Evolutionary conservation across 1,284 basidiomycete species (phyloP).

Genomic region (Moesziomyces sp.): DNA sequence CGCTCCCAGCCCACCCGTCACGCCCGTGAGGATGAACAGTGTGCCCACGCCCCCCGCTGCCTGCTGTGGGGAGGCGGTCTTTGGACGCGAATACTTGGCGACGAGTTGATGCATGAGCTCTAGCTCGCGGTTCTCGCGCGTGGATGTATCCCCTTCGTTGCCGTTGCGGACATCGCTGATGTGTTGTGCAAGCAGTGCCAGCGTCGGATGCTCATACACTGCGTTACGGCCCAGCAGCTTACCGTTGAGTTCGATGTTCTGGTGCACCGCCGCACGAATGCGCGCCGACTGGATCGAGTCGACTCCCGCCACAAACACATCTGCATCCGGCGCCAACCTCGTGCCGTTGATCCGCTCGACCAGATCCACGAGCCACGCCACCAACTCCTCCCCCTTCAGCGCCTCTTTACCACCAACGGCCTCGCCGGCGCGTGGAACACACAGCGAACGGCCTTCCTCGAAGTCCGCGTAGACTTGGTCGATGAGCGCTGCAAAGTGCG

Average conservation of each 20-base stretch:
- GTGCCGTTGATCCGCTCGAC: conserved; percentile 30
- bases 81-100: conserved; percentile 58
- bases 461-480: conserved; percentile 44
- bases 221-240: conserved; percentile 34
- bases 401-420: neutral
- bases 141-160: neutral
- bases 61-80: conserved; percentile 9
- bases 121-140: conserved; percentile 14
- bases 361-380: conserved; percentile 23
- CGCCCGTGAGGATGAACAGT: conserved; percentile 71
- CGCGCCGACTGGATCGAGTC: conserved; percentile 54
- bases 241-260: conserved; percentile 22
- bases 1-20: conserved; percentile 75
- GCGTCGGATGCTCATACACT: conserved; percentile 49
- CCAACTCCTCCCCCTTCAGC: conserved; percentile 10
- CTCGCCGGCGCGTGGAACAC: neutral
- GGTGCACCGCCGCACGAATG: conserved; percentile 48
- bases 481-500: conserved; percentile 34
- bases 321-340: conserved; percentile 12
- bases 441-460: conserved; percentile 45
- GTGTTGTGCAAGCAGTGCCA: conserved; percentile 36
- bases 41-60: conserved; percentile 20
- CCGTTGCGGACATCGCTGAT: conserved; percentile 38
- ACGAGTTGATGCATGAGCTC: conserved; percentile 63
- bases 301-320: conserved; percentile 51